phyloP scores from a whole-genome alignment of 2,329 filamentous ascomycete species.

The Talaromyces sp. region DNA sequence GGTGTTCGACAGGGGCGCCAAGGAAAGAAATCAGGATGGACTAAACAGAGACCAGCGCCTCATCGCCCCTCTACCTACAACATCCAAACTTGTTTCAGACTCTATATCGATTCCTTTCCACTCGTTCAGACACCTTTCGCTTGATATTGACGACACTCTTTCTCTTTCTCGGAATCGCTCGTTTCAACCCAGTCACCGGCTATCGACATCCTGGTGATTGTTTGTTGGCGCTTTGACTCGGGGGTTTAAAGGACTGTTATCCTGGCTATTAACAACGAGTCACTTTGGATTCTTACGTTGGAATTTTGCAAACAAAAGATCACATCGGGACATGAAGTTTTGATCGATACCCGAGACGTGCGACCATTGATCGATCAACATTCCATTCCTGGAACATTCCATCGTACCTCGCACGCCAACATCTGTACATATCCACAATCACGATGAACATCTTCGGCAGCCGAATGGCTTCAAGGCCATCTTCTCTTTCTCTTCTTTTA shows the following conservation, averaged over 20 bases:
- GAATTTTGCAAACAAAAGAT: background rate
- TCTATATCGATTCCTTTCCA: background rate
- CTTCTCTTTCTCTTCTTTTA: background rate
- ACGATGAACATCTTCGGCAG: conserved; percentile 11
- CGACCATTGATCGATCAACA: conserved; percentile 5
- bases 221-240: background rate
- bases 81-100: background rate
- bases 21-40: background rate
- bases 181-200: background rate
- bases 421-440: background rate
- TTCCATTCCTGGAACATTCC: conserved; percentile 16
- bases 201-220: conserved; percentile 3
- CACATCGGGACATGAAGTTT: background rate
- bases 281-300: background rate
- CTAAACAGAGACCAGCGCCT: conserved; percentile 2
- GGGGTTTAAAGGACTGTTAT: background rate
- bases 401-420: background rate
- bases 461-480: conserved; percentile 1
- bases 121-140: conserved; percentile 2
- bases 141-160: conserved; percentile 6
- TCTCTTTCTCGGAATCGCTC: background rate
- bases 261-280: background rate
- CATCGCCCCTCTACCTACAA: background rate
- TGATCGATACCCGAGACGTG: background rate
- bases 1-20: background rate